Conservation (phyloP, 768 basidiomycete species). For the Lentinula lateritia region DNA sequence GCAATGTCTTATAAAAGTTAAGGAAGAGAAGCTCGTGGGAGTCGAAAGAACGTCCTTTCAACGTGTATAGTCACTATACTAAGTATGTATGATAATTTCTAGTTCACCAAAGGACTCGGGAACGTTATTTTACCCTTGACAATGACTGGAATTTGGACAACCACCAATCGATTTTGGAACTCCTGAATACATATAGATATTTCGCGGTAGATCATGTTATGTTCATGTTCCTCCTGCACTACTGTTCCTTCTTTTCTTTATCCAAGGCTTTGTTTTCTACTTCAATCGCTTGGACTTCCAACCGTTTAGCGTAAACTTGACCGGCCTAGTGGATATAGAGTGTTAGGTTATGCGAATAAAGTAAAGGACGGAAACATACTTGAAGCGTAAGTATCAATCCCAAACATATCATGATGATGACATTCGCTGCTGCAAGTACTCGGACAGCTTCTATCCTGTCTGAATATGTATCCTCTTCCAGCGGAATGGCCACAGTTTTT, state of each 20-base stretch:
- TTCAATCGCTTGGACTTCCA: constrained; percentile 13
- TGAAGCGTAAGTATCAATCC: constrained; percentile 64
- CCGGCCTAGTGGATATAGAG: constrained; percentile 50
- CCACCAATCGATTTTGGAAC: too few species aligned
- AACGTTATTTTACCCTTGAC: too few species aligned
- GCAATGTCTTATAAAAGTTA: neutral
- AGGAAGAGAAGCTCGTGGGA: neutral
- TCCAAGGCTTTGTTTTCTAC: neutral
- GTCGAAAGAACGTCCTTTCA: too few species aligned
- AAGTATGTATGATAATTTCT: too few species aligned
- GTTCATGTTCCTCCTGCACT: neutral
- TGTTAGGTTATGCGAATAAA: constrained; percentile 6
- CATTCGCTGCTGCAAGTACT: constrained; percentile 81
- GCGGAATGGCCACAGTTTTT: constrained; percentile 66
- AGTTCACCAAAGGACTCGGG: too few species aligned
- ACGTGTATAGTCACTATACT: too few species aligned
- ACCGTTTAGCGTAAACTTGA: constrained; percentile 66
- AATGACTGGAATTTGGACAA: too few species aligned
- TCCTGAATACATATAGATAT: too few species aligned
- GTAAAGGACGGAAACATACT: constrained; percentile 33
- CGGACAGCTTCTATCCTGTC: constrained; percentile 77
- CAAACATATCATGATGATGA: constrained; percentile 70
- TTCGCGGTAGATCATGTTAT: too few species aligned
- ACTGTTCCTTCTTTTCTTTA: constrained; percentile 2
- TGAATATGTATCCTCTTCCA: constrained; percentile 47